Evolutionary conservation across 2,329 filamentous ascomycete species (phyloP).

Genomic region (Lasiodiplodia citricola): DNA sequence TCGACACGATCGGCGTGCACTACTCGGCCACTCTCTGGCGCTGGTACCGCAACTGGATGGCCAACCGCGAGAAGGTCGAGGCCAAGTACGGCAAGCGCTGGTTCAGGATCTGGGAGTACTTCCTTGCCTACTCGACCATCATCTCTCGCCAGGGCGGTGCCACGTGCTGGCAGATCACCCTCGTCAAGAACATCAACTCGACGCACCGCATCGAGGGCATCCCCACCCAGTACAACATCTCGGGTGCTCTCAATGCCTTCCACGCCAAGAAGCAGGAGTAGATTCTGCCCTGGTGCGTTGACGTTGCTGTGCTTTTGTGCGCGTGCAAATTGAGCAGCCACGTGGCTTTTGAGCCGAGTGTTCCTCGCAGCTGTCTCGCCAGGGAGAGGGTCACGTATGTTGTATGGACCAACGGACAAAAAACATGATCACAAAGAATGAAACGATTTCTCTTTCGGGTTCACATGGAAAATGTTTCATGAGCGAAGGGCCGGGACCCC

Average conservation of each 20-base stretch:
- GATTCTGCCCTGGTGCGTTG: not conserved
- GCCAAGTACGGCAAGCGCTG: conserved; percentile 95
- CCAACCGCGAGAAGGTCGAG: conserved; percentile 87
- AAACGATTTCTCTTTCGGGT: not conserved
- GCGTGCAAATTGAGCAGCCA: not conserved
- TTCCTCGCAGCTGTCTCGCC: not conserved
- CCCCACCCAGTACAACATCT: conserved; percentile 69
- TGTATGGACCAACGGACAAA: not conserved
- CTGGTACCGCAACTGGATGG: conserved; percentile 99
- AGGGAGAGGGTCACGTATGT: not conserved
- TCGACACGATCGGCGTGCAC: conserved; percentile 95
- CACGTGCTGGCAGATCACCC: conserved; percentile 84
- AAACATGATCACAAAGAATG: conserved; percentile 8
- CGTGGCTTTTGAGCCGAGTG: not conserved
- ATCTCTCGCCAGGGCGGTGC: conserved; percentile 81
- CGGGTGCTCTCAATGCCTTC: conserved; percentile 65
- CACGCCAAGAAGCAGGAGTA: conserved; percentile 40
- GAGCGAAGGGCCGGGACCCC: not conserved
- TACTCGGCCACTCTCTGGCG: conserved; percentile 96
- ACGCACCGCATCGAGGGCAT: conserved; percentile 82
- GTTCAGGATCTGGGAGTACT: conserved; percentile 96
- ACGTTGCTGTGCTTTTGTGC: conserved; percentile 3
- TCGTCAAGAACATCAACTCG: conserved; percentile 90
- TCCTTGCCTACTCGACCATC: conserved; percentile 85
- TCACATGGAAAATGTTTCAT: conserved; percentile 4